A percentile compares a stretch with the other conserved stretches of the same genome.
phyloP scores from a whole-genome alignment of 116 monocot species.

The Iris pallida region DNA sequence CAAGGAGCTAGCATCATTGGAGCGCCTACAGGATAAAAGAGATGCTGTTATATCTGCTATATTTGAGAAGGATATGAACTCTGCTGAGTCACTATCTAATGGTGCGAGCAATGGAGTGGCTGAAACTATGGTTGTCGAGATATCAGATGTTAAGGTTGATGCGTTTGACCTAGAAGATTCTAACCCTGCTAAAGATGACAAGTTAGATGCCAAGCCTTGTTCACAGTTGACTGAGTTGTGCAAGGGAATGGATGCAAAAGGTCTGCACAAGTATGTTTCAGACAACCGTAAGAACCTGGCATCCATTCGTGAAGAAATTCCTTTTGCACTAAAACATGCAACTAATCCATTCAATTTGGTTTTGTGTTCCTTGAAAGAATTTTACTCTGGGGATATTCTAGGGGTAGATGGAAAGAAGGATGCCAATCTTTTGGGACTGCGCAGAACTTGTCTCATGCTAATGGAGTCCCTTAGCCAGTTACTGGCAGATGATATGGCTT shows the following conservation, averaged over 20 bases:
- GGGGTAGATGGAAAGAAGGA: slow-evolving; percentile 82
- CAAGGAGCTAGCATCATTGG: slow-evolving; percentile 74
- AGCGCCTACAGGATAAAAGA: slow-evolving; percentile 74
- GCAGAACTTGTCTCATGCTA: slow-evolving; percentile 91
- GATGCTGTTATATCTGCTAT: slow-evolving; percentile 63
- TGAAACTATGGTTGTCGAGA: slow-evolving; percentile 31
- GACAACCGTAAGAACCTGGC: slow-evolving; percentile 88
- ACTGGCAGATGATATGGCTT: slow-evolving; percentile 15
- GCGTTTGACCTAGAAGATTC: slow-evolving; percentile 35
- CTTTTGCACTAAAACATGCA: slow-evolving; percentile 56
- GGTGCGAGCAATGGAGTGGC: slow-evolving; percentile 1
- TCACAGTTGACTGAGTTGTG: slow-evolving; percentile 59
- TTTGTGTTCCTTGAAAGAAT: slow-evolving; percentile 72
- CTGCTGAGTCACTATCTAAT: slow-evolving; percentile 11
- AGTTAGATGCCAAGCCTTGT: slow-evolving; percentile 17
- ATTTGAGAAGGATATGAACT: slow-evolving; percentile 26
- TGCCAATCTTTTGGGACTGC: slow-evolving; percentile 66
- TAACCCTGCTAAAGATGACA: slow-evolving; percentile 17
- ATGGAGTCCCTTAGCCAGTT: slow-evolving; percentile 77
- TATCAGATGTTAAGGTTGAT: slow-evolving; percentile 17
- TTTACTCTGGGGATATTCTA: slow-evolving; percentile 62
- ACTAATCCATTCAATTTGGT: slow-evolving; percentile 60
- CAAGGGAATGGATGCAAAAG: slow-evolving; percentile 74
- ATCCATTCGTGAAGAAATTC: slow-evolving; percentile 83
- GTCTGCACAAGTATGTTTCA: slow-evolving; percentile 77